These are phyloP conservation scores for Acanthamoeba triangularis DNA, from an alignment of 208 protist genomes.

Conservation along the genomic window DNA sequence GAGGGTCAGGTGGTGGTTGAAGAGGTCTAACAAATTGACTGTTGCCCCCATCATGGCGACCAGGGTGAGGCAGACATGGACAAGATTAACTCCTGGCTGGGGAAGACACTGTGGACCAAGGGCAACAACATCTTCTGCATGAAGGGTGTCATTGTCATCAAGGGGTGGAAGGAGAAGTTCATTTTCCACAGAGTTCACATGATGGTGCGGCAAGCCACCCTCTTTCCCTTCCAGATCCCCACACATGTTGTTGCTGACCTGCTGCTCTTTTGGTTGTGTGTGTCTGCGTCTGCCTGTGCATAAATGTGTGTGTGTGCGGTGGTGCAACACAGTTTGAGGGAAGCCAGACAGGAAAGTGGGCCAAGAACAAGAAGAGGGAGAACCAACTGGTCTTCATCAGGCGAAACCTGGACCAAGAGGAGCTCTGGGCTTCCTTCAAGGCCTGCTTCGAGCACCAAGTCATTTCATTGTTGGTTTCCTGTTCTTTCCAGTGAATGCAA, in stretches of 20 bases:
- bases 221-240: background rate
- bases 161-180: constrained; percentile 73
- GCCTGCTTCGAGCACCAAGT: background rate
- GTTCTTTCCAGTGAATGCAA: too few species aligned
- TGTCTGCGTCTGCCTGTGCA: too few species aligned
- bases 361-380: constrained; percentile 33
- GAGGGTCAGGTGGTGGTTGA: background rate
- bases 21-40: too few species aligned
- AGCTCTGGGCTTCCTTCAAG: constrained; percentile 61
- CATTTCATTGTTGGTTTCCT: too few species aligned
- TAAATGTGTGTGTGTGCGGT: background rate
- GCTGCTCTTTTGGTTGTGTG: too few species aligned
- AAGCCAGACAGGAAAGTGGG: constrained; percentile 38
- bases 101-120: constrained; percentile 42
- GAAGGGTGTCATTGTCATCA: constrained; percentile 82
- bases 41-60: too few species aligned
- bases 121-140: constrained; percentile 79
- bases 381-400: constrained; percentile 71
- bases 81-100: constrained; percentile 33
- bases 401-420: constrained; percentile 57
- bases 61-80: constrained; percentile 51
- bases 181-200: constrained; percentile 84
- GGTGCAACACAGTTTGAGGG: background rate
- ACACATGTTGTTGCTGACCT: background rate
- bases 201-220: constrained; percentile 63